phyloP scores from a whole-genome alignment of 148 eudicot species.

The Cornus kousa region DNA sequence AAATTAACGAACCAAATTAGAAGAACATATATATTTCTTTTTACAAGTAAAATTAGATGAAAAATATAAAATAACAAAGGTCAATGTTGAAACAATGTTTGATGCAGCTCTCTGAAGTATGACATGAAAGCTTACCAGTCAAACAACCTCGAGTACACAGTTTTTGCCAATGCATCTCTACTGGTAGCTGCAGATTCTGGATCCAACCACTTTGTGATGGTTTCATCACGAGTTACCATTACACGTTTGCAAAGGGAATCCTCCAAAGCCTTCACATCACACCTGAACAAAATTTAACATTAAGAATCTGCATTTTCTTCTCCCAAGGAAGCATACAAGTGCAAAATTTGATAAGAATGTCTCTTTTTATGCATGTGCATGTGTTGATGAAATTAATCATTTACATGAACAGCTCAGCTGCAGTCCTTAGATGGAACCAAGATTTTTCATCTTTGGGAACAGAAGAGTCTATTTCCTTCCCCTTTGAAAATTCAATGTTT shows the following conservation, averaged over 20 bases:
- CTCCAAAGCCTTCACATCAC: slow-evolving; percentile 80
- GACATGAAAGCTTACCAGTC: slow-evolving; percentile 61
- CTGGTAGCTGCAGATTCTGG: slow-evolving; percentile 79
- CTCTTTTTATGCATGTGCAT: not conserved
- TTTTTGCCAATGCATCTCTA: slow-evolving; percentile 93
- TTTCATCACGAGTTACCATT: slow-evolving; percentile 93
- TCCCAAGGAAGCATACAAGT: not conserved
- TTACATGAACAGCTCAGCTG: slow-evolving; percentile 94
- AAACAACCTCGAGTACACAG: slow-evolving; percentile 85
- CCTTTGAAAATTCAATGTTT: slow-evolving; percentile 88
- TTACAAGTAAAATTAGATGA: not conserved
- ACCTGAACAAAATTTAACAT: slow-evolving; percentile 47
- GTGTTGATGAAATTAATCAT: slow-evolving; percentile 15
- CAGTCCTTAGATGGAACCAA: slow-evolving; percentile 77
- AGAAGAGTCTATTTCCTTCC: slow-evolving; percentile 88
- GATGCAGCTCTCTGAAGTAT: slow-evolving; percentile 4
- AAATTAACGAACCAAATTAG: not conserved
- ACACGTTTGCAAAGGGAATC: slow-evolving; percentile 93
- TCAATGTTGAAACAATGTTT: not conserved
- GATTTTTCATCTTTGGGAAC: slow-evolving; percentile 96
- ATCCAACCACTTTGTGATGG: slow-evolving; percentile 79
- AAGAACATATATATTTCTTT: not conserved
- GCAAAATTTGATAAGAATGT: not conserved
- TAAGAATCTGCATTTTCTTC: slow-evolving; percentile 9
- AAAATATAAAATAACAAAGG: not conserved